These are phyloP conservation scores for Mortierella sp. DNA, from an alignment of 371 early-diverging fungal species.

Conservation along the genomic window DNA sequence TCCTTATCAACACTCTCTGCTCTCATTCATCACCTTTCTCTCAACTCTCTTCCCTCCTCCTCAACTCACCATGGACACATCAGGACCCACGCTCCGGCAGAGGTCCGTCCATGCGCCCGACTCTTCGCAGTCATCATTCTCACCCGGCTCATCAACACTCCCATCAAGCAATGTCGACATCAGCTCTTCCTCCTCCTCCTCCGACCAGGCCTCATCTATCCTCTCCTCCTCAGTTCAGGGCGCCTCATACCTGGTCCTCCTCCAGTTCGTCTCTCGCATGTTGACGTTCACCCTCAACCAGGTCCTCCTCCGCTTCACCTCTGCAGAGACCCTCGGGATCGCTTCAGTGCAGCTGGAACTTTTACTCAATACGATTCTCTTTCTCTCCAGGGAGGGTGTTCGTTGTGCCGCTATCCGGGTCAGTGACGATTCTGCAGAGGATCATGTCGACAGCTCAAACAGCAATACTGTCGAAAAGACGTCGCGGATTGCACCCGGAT, in stretches of 20 bases:
- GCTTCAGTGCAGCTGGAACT: constrained; percentile 91
- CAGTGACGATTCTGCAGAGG: constrained; percentile 28
- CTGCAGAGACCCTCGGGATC: constrained; percentile 83
- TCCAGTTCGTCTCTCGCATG: constrained; percentile 85
- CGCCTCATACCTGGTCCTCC: constrained; percentile 80
- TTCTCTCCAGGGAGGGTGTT: constrained; percentile 92
- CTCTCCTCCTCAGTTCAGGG: constrained; percentile 72
- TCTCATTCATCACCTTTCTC: not conserved
- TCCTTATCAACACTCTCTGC: not conserved
- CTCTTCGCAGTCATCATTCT: not conserved
- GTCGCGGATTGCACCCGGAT: constrained; percentile 14
- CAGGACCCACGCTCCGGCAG: constrained; percentile 22
- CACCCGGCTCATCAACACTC: not conserved
- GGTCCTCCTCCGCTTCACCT: constrained; percentile 76
- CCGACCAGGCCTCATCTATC: constrained; percentile 42
- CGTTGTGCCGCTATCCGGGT: constrained; percentile 80
- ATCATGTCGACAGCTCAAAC: not conserved
- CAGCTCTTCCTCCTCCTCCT: constrained; percentile 10
- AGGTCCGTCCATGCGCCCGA: constrained; percentile 13
- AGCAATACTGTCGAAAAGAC: not conserved
- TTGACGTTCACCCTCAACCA: constrained; percentile 87
- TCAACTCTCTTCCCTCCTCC: not conserved
- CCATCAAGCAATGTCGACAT: not conserved
- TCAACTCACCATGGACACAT: constrained; percentile 9
- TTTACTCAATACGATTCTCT: constrained; percentile 86